A percentile compares a stretch with the other conserved stretches of the same genome.
These are phyloP conservation scores for Hemerocallis citrina DNA, from an alignment of 106 monocot genomes.

Conservation along the genomic window DNA sequence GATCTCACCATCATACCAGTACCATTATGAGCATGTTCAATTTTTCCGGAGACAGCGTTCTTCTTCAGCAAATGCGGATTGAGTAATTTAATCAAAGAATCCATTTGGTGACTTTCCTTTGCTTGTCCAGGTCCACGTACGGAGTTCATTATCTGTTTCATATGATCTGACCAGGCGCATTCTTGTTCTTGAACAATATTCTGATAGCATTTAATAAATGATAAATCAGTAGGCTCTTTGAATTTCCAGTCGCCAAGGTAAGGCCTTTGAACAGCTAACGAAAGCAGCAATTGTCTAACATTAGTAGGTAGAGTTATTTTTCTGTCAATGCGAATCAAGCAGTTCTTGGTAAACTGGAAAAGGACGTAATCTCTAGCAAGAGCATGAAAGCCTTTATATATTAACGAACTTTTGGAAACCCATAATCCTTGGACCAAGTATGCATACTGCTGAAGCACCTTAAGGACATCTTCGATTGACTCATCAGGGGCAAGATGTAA, in stretches of 20 bases:
- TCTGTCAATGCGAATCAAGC: slow-evolving; percentile 19
- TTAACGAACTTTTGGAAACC: slow-evolving; percentile 72
- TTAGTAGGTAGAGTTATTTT: slow-evolving; percentile 5
- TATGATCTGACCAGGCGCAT: slow-evolving; percentile 41
- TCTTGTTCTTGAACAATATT: slow-evolving; percentile 56
- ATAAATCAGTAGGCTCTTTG: slow-evolving; percentile 36
- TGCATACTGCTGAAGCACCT: slow-evolving; percentile 50
- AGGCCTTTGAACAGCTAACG: slow-evolving; percentile 44
- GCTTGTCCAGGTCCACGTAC: slow-evolving; percentile 6
- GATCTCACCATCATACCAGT: slow-evolving; percentile 1
- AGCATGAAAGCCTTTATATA: slow-evolving; percentile 24
- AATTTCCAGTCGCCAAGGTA: slow-evolving; percentile 65
- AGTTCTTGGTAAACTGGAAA: slow-evolving; percentile 46
- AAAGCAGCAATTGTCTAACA: slow-evolving; percentile 19
- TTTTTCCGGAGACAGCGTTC: slow-evolving; percentile 4
- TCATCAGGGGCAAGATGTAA: slow-evolving; percentile 57
- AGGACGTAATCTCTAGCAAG: slow-evolving; percentile 59
- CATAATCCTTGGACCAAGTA: slow-evolving; percentile 79
- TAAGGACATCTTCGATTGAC: slow-evolving; percentile 37
- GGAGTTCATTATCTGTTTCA: slow-evolving; percentile 23
- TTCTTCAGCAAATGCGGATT: slow-evolving; percentile 13
- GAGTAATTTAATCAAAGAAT: slow-evolving; percentile 5
- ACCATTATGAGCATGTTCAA: slow-evolving; percentile 9
- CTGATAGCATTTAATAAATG: slow-evolving; percentile 47
- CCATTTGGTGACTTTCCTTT: background rate